A percentile compares a stretch with the other conserved stretches of the same genome.
Conservation (phyloP, 192 early-diverging fungal genomes). For the Linnemannia elongata region DNA sequence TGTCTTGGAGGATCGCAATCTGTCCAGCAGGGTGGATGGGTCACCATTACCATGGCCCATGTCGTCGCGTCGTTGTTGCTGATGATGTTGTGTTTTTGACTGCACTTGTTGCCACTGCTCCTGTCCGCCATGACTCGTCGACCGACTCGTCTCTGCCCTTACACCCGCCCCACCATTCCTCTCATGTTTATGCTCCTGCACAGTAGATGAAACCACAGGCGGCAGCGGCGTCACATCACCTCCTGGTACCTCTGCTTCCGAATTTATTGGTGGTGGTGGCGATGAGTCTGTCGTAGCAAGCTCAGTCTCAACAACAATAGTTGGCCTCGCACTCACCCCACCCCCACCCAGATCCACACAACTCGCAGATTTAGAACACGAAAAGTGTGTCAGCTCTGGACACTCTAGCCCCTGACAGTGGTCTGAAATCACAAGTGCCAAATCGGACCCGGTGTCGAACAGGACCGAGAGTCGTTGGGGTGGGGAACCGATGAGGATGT, state of each 20-base stretch:
- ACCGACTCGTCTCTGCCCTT: background rate
- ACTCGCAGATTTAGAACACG: conserved; percentile 24
- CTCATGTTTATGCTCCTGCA: background rate
- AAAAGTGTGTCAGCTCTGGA: conserved; percentile 25
- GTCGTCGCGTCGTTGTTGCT: background rate
- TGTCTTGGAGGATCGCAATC: background rate
- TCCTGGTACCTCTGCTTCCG: background rate
- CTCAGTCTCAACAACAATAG: background rate
- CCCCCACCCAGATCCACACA: conserved; percentile 32
- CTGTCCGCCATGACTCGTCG: background rate
- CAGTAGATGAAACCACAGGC: background rate
- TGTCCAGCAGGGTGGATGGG: background rate
- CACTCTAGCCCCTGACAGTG: conserved; percentile 31
- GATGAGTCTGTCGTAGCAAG: background rate
- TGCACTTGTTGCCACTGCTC: background rate
- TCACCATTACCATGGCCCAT: background rate
- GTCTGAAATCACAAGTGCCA: conserved; percentile 41
- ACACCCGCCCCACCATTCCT: conserved; percentile 5
- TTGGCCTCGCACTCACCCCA: background rate
- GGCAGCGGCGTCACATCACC: background rate
- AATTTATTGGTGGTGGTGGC: background rate
- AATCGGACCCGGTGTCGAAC: conserved; percentile 88
- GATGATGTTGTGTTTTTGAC: background rate
- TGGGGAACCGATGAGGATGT: conserved; percentile 86
- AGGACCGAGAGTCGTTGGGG: conserved; percentile 88